These are phyloP conservation scores for Zalaria obscura DNA, from an alignment of 2,329 filamentous ascomycete species.

Conservation along the genomic window DNA sequence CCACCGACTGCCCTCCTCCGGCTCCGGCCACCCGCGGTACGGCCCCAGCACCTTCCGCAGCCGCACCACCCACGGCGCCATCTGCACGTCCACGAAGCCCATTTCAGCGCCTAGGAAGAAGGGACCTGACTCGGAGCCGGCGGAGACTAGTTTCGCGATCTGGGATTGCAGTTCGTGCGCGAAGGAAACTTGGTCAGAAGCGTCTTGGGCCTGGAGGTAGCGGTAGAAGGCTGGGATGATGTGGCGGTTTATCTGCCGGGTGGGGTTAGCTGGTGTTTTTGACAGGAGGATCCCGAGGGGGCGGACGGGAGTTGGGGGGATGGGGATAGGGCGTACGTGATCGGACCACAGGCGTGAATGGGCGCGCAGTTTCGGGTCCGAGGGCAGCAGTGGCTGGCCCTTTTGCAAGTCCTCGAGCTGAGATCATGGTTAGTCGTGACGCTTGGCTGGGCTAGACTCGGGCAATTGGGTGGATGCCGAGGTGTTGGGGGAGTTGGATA, in stretches of 20 bases:
- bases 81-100: constrained; percentile 58
- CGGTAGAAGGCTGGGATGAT: constrained; percentile 67
- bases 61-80: constrained; percentile 61
- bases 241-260: constrained; percentile 52
- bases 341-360: constrained; percentile 69
- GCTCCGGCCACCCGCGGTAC: constrained; percentile 51
- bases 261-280: not conserved
- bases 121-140: constrained; percentile 45
- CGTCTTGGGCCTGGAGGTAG: constrained; percentile 52
- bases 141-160: constrained; percentile 47
- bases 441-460: not conserved
- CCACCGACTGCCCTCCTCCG: constrained; percentile 51
- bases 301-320: not conserved
- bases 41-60: constrained; percentile 51
- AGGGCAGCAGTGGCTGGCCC: constrained; percentile 48
- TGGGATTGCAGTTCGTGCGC: constrained; percentile 49
- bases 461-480: not conserved
- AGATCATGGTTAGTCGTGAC: too few species aligned
- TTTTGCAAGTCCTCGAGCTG: constrained; percentile 60
- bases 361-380: constrained; percentile 52
- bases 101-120: constrained; percentile 50
- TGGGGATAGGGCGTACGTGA: constrained; percentile 40
- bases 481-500: constrained; percentile 17
- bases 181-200: constrained; percentile 41
- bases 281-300: not conserved